Evolutionary conservation across 208 protist genomes (phyloP).

Genomic region (Crithidia fasciculata): DNA sequence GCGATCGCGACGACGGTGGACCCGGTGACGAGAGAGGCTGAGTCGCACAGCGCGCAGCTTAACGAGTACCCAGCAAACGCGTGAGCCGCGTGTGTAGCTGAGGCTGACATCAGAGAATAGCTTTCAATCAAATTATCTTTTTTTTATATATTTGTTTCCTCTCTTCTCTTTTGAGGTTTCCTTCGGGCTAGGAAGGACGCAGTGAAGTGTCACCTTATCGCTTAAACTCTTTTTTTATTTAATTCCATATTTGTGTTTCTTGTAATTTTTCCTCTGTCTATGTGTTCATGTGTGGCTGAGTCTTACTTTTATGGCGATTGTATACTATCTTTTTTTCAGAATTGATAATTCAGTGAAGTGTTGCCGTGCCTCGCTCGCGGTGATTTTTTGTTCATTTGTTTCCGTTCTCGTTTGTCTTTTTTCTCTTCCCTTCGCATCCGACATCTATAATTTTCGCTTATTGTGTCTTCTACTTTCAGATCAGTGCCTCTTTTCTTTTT

Average conservation of each 20-base stretch:
- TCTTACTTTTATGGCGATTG: no score
- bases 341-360: no score
- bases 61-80: slow-evolving; percentile 26
- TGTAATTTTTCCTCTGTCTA: not conserved
- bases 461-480: not conserved
- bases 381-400: no score
- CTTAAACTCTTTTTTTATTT: not conserved
- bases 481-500: not conserved
- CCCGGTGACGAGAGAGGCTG: slow-evolving; percentile 30
- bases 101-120: no score
- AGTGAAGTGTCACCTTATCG: no score
- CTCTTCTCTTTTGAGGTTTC: not conserved
- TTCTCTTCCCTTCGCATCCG: no score
- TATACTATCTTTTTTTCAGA: no score
- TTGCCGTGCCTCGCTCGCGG: no score
- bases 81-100: not conserved
- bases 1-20: slow-evolving; percentile 61
- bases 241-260: not conserved
- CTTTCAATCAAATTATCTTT: not conserved
- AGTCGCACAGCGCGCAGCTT: slow-evolving; percentile 41
- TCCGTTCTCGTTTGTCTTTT: no score
- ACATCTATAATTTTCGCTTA: no score
- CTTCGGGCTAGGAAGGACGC: not conserved
- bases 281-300: no score
- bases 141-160: not conserved